Evolutionary conservation across 805 yeast species (phyloP).

Genomic region (Lipomyces orientalis): DNA sequence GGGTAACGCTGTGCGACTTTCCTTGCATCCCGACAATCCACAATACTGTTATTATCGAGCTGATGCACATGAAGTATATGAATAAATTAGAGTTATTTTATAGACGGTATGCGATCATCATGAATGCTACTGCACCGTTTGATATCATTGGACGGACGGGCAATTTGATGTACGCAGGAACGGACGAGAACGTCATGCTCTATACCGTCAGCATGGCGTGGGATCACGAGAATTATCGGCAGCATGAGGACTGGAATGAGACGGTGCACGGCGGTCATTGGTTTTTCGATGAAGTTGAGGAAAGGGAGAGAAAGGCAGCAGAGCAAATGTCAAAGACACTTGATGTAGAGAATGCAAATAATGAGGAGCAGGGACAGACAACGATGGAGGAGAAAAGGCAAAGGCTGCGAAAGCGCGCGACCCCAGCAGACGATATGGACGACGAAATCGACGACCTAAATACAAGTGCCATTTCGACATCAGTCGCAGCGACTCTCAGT

Average conservation of each 20-base stretch:
- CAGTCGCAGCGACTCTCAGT: neutral
- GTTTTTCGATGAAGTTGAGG: neutral
- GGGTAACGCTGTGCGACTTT: slow-evolving; percentile 32
- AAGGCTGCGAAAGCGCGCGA: neutral
- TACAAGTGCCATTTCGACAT: neutral
- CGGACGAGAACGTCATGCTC: slow-evolving; percentile 18
- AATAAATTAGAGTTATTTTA: slow-evolving; percentile 21
- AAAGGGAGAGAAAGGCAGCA: neutral
- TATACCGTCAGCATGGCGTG: slow-evolving; percentile 28
- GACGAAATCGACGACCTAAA: neutral
- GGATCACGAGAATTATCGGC: slow-evolving; percentile 15
- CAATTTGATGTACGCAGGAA: slow-evolving; percentile 25
- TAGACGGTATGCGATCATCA: slow-evolving; percentile 23
- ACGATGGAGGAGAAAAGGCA: neutral
- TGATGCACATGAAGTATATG: slow-evolving; percentile 24
- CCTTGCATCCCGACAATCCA: slow-evolving; percentile 34
- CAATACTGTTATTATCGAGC: slow-evolving; percentile 28
- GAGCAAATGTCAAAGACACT: neutral
- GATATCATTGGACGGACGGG: slow-evolving; percentile 29
- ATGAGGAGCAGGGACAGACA: neutral
- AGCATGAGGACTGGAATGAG: slow-evolving; percentile 27
- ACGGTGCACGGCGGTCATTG: slow-evolving; percentile 22
- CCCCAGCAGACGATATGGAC: neutral
- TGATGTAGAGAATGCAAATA: neutral
- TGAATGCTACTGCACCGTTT: slow-evolving; percentile 33